phyloP scores from a whole-genome alignment of 352 stramenopile genomes.

The Phytophthora sp. region DNA sequence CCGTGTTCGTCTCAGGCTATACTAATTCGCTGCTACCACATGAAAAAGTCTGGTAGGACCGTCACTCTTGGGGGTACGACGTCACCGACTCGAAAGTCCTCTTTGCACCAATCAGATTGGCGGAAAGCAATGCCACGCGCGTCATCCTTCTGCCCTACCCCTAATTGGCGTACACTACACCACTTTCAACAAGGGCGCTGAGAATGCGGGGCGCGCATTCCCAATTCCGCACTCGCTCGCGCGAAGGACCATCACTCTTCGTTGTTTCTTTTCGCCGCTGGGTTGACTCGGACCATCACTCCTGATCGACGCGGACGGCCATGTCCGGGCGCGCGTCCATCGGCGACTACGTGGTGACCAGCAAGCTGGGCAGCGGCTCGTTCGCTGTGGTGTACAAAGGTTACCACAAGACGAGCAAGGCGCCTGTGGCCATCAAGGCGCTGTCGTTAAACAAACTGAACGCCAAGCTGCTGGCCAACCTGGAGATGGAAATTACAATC shows the following conservation, averaged over 20 bases:
- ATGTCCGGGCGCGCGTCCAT: conserved; percentile 67
- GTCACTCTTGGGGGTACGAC: conserved; percentile 10
- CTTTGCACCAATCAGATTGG: conserved; percentile 14
- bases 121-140: not conserved
- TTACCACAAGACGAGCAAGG: conserved; percentile 76
- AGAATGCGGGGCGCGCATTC: conserved; percentile 30
- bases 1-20: not conserved
- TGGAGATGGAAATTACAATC: conserved; percentile 97
- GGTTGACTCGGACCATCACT: conserved; percentile 21
- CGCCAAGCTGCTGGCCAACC: conserved; percentile 95
- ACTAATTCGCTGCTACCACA: not conserved
- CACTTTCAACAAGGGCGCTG: conserved; percentile 12
- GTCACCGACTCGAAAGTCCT: not conserved
- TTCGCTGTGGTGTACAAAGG: conserved; percentile 93
- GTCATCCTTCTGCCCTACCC: conserved; percentile 20
- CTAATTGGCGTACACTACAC: conserved; percentile 10
- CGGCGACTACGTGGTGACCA: conserved; percentile 90
- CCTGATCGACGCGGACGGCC: conserved; percentile 1
- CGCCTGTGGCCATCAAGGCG: conserved; percentile 94
- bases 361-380: conserved; percentile 92
- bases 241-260: conserved; percentile 22
- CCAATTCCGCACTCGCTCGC: conserved; percentile 21
- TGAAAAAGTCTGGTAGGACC: conserved; percentile 14
- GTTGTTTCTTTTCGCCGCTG: not conserved
- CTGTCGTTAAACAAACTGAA: conserved; percentile 94